These are phyloP conservation scores for Aspergillus terreus DNA, from an alignment of 2,329 filamentous ascomycete species.

Conservation along the genomic window DNA sequence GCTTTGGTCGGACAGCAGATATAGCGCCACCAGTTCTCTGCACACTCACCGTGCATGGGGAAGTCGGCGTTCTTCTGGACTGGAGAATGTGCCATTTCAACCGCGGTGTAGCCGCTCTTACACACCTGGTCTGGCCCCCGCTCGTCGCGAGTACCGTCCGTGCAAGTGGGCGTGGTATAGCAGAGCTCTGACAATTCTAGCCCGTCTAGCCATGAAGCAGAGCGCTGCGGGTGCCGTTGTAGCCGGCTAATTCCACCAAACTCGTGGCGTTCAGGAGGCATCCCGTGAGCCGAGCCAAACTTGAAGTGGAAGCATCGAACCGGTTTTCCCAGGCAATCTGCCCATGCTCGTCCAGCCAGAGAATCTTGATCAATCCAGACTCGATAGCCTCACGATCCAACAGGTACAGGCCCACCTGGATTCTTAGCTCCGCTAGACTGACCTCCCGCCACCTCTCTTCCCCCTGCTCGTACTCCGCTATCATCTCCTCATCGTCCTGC, in stretches of 20 bases:
- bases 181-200: too few species aligned
- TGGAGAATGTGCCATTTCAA: too few species aligned
- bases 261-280: background rate
- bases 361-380: background rate
- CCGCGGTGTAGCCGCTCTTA: too few species aligned
- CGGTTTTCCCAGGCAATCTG: background rate
- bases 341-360: background rate
- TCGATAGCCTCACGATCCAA: background rate
- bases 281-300: background rate
- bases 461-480: background rate
- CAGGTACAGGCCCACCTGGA: background rate
- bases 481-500: background rate
- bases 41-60: too few species aligned
- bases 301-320: background rate
- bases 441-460: background rate
- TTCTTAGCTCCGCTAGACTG: background rate
- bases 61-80: too few species aligned
- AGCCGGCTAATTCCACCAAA: background rate
- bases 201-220: too few species aligned
- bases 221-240: too few species aligned
- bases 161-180: too few species aligned
- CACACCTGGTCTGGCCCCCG: too few species aligned
- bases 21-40: too few species aligned
- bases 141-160: too few species aligned
- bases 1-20: too few species aligned